Base-by-base conservation (phyloP, 164 flowering plant species). In the Magnolia changhungtana region DNA sequence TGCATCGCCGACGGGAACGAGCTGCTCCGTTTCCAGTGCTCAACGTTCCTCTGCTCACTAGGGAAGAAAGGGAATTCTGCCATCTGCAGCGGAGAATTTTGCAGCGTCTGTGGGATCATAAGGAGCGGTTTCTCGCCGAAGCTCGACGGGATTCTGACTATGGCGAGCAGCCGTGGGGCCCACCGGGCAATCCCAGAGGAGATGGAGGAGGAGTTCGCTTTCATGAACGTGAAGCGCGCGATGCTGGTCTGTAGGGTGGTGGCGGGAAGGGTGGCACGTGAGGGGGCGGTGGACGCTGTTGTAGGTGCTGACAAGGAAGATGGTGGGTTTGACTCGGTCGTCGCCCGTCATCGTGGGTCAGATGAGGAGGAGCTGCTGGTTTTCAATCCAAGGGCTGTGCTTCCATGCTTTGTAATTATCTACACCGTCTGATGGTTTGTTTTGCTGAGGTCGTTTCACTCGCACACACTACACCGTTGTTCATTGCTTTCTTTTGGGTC, bases 1-100 rank as follows among this genome's bases (percentile, higher is more conserved):
- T 95, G 98, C 79, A 59, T 88, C 0, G 98, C 91, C 8, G 98
- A 94, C 78, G 98, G 97, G 2, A 92, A 92, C 81, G 98, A 95
- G 84, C 89, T 91, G 8, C 71, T 95, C 76, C 77, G 98, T 66
- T 95, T 95, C 63, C 89, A 90, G 78, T 90, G 97, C 76, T 81
- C 95, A 16, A 91, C 97, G 7, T 91, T 87, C 71, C 6, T 84
- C 21, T 95, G 98, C 72, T 86, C 87, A 24, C 71, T 93, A 76
- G 97, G 98, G 23, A 80, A 68, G 1, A 84, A 87, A 4, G 91
- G 49, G 78, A 82, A 71, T 88, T 92, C 19, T 8, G 74, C 79
- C 69, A 45, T 90, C 2, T 95, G 98, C 73, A 75, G 50, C 9
- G 86, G 81, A 52, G 86, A 83, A 65, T 87, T 83, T 59, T 95